These are phyloP conservation scores for Afroboletus lepidellus DNA, from an alignment of 1,284 basidiomycete species.

Conservation along the genomic window DNA sequence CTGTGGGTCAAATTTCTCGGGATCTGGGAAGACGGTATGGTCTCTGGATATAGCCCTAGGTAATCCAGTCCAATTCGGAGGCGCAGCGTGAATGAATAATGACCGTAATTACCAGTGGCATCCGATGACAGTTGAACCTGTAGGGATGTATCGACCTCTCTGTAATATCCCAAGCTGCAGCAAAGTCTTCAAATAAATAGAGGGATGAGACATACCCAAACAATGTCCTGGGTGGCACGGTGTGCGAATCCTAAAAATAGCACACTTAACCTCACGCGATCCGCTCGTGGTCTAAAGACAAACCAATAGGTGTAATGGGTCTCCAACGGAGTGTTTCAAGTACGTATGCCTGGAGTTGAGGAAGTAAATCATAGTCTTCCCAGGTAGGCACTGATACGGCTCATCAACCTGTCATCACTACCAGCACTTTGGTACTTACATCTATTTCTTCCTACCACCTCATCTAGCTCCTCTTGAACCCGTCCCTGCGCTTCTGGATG, in stretches of 20 bases:
- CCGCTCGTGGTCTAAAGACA: too few species aligned
- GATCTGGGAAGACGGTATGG: background rate
- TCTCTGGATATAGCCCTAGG: background rate
- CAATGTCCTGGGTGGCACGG: background rate
- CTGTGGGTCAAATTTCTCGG: background rate
- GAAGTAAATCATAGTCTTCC: conserved; percentile 38
- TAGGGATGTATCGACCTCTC: background rate
- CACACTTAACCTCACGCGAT: too few species aligned
- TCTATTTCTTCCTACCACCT: background rate
- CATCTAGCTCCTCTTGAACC: background rate
- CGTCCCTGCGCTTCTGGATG: background rate
- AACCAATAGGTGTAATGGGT: conserved; percentile 42
- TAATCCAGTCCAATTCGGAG: too few species aligned
- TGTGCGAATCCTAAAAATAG: background rate
- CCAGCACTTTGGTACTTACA: too few species aligned
- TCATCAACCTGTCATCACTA: too few species aligned
- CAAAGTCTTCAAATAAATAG: background rate
- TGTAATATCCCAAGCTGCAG: background rate
- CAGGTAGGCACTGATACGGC: background rate
- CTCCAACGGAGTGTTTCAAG: conserved; percentile 64
- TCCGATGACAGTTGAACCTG: background rate
- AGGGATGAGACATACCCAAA: background rate
- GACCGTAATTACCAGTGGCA: background rate
- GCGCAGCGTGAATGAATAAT: background rate
- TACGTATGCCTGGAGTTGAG: conserved; percentile 61